A percentile compares a stretch with the other conserved stretches of the same genome.
phyloP scores from a whole-genome alignment of 257 asterid genomes.

The Solanum rostratum region DNA sequence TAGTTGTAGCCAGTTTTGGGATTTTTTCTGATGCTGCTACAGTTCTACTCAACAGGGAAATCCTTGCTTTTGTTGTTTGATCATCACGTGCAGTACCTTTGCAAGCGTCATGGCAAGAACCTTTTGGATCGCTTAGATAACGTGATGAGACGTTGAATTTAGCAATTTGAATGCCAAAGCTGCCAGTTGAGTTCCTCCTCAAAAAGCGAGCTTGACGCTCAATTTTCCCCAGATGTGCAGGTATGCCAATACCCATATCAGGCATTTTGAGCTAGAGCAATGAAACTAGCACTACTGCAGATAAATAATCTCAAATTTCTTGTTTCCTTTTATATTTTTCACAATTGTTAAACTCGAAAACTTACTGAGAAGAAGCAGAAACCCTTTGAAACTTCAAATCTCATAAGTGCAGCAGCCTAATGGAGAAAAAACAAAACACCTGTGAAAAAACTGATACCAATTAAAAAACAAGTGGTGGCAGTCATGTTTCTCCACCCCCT shows the following conservation, averaged over 20 bases:
- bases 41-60: not conserved
- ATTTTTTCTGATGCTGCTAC: not conserved
- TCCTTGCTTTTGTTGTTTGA: not conserved
- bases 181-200: constrained; percentile 27
- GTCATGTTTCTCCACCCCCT: not conserved
- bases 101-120: constrained; percentile 4
- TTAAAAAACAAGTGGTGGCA: not conserved
- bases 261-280: not conserved
- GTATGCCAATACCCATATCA: not conserved
- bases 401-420: not conserved
- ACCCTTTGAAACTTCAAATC: not conserved
- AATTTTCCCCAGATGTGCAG: constrained; percentile 9
- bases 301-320: not conserved
- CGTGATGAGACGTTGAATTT: constrained; percentile 17
- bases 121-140: constrained; percentile 13
- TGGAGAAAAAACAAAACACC: not conserved
- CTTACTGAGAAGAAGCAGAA: not conserved
- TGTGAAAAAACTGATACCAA: not conserved
- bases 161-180: not conserved
- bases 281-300: not conserved
- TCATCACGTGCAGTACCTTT: not conserved
- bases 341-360: not conserved
- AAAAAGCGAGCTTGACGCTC: not conserved
- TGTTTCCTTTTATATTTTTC: not conserved
- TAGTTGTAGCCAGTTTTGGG: not conserved